Evolutionary conservation across 2,329 filamentous ascomycete genomes (phyloP).

Genomic region (Aspergillus cejpii): DNA sequence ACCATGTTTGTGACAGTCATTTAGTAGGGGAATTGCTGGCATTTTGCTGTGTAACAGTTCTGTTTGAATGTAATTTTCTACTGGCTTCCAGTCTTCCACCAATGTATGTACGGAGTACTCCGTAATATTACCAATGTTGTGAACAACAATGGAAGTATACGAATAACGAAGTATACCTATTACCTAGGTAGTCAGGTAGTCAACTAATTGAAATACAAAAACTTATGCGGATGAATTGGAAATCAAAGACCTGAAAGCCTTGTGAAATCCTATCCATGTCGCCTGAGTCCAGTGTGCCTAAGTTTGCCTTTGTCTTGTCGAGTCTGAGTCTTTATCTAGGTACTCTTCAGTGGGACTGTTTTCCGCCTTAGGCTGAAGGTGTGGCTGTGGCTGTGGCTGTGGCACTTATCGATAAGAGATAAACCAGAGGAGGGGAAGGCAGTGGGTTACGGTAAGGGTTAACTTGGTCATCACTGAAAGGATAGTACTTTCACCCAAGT

Average conservation of each 20-base stretch:
- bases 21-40: not conserved
- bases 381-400: not conserved
- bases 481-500: not conserved
- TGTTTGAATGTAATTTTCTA: not conserved
- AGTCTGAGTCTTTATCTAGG: no score
- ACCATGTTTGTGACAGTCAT: not conserved
- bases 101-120: no score
- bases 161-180: no score
- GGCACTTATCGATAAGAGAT: slow-evolving; percentile 9
- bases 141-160: no score
- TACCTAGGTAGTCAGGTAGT: no score
- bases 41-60: not conserved
- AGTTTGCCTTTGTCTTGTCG: slow-evolving; percentile 2
- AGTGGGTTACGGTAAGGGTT: no score
- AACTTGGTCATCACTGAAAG: not conserved
- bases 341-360: not conserved
- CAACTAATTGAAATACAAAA: no score
- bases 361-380: slow-evolving; percentile 2
- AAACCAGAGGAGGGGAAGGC: slow-evolving; percentile 1
- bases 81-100: not conserved
- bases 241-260: no score
- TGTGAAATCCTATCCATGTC: no score
- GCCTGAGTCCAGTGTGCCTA: not conserved
- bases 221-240: no score
- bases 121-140: not conserved